A percentile compares a stretch with the other conserved stretches of the same genome.
Evolutionary conservation across 306 rosid species (phyloP).

Genomic region (Mimosa bimucronata): DNA sequence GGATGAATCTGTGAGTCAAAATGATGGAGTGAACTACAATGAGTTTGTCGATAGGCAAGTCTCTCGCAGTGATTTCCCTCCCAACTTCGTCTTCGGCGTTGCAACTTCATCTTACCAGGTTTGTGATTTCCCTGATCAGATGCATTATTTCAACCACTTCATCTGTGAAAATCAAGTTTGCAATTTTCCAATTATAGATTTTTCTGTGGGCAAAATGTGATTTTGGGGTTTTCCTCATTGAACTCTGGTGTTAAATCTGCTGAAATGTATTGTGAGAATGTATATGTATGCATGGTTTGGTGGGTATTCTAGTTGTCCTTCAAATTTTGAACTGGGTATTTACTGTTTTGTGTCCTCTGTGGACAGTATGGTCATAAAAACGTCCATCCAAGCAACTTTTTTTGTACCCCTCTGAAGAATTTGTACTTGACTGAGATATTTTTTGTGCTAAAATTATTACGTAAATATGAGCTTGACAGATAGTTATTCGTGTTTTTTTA

Average conservation of each 20-base stretch:
- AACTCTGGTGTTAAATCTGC: constrained; percentile 1
- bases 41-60: constrained; percentile 38
- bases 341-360: not conserved
- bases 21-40: constrained; percentile 29
- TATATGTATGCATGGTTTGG: not conserved
- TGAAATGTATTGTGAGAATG: not conserved
- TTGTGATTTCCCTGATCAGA: not conserved
- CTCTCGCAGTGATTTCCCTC: constrained; percentile 74
- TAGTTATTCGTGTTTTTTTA: not conserved
- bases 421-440: not conserved
- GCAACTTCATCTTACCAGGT: constrained; percentile 97
- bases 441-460: not conserved
- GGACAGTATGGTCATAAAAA: not conserved
- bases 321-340: constrained; percentile 29
- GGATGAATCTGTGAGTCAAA: constrained; percentile 42
- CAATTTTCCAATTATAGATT: no score
- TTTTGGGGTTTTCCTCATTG: not conserved
- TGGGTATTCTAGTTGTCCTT: not conserved
- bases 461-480: not conserved
- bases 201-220: no score
- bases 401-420: not conserved
- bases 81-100: constrained; percentile 77
- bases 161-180: constrained; percentile 21
- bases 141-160: not conserved
- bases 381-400: not conserved